These are phyloP conservation scores for Fusarium armeniacum DNA, from an alignment of 2,329 filamentous ascomycete genomes.

Conservation along the genomic window DNA sequence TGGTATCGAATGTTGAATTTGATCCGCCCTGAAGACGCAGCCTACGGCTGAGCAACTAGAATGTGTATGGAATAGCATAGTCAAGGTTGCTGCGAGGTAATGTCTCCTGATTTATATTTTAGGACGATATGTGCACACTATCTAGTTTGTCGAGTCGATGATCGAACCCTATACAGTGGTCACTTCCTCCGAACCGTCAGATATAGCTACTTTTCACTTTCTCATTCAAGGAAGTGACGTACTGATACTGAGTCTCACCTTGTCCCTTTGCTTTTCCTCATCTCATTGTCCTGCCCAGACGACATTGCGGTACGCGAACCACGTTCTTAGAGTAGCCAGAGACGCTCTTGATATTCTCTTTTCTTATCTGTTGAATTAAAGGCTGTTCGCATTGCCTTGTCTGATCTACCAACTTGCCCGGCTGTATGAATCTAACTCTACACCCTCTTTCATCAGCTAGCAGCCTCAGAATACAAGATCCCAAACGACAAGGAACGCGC, in stretches of 20 bases:
- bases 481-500: constrained; percentile 81
- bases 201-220: background rate
- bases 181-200: background rate
- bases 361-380: background rate
- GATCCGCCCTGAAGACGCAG: background rate
- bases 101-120: constrained; percentile 3
- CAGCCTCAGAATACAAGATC: constrained; percentile 71
- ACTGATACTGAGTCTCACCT: background rate
- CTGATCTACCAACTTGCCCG: background rate
- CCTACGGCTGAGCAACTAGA: background rate
- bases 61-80: background rate
- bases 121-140: background rate
- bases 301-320: background rate
- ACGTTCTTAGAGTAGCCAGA: background rate
- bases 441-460: background rate
- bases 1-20: constrained; percentile 28
- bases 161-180: constrained; percentile 5
- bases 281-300: background rate
- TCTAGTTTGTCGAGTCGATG: background rate
- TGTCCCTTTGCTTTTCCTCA: background rate
- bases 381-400: background rate
- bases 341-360: background rate
- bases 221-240: background rate
- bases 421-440: constrained; percentile 10
- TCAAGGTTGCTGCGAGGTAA: constrained; percentile 13